Base-by-base conservation (phyloP, 2,329 filamentous ascomycete species). In the Venturia asperata region DNA sequence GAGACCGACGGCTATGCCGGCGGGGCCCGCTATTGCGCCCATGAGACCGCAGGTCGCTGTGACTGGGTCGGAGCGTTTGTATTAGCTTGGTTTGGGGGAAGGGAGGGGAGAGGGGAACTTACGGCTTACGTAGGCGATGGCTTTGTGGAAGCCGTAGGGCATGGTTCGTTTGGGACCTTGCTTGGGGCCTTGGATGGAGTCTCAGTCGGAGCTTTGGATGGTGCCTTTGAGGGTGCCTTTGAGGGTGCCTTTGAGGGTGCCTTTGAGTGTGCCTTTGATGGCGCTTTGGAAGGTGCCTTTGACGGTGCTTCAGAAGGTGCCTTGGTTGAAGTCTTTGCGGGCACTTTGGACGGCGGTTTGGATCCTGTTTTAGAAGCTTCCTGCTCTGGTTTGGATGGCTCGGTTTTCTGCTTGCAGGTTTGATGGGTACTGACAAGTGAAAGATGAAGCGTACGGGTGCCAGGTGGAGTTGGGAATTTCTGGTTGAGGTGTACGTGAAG, bases 31-130 rank as follows among this genome's bases (percentile, higher is more conserved):
- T 34, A 58, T 34, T 19, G 52, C 52, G 17, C 52, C 52, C 11
- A 58, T 58, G n/a, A 58, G 52, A 37, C 52, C 52, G 52, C 52
- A 58, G n/a, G 52, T 58, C 30, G 52, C 30, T 34, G 52, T 58
- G 27, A 58, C 39, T 15, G 11, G 11, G 13, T 45, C n/a, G 5
- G 3, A 3, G 42, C 5, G 17, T 45, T 2, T 2, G 13, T 19
- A 7, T 45, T 45, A n/a, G 42, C n/a, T 6, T n/a, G 5, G 42
- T n/a, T 17, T 6, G 17, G 42, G 42, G 5, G 17, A 43, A 4
- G 17, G 42, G 15, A 17, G n/a, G n/a, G n/a, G n/a, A n/a, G n/a
- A n/a, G 5, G 42, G 17, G 13, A n/a, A 45, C 42, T 45, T n/a
- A 45, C 42, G 45, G 45, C 47, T 58, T 34, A 27, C 52, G n/a